Evolutionary conservation across 1,284 basidiomycete species (phyloP), one percentile per base, ranked within the genome.

Genomic region (Clitocybe nebularis): DNA sequence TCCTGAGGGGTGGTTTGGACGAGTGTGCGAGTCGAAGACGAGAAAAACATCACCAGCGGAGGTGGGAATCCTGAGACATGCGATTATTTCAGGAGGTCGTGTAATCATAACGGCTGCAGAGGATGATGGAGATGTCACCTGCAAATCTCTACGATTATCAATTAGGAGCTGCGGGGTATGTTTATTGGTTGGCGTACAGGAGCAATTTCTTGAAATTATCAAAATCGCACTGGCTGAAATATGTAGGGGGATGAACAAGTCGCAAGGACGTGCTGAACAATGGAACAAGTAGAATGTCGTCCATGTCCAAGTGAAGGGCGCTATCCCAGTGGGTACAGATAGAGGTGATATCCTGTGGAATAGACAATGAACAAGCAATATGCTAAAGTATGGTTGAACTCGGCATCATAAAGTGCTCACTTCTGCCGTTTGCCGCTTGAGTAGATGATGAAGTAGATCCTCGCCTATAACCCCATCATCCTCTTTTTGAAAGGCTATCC

Each of bases 61-160:
- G 16, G 61, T 53, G 14, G 62, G 57, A 35, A 82, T 65, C 46
- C 73, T 75, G 48, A 82, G 55, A 52, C 77, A 75, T 14, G 71
- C 66, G 19, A 85, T 58, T 42, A 83, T 81, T 56, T 84, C 83
- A 0, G 83, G 83, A 23, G 83, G 79, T 14, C 81, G 78, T 0
- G 82, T 84, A 44, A 85, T 77, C 43, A 84, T 66, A 19, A 66
- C 70, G 17, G 68, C 79, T 5, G 59, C 59, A n/a, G 63, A 65
- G 8, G 45, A 51, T 19, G 47, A 51, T 10, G 50, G 29, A 4
- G 34, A 36, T 5, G 41, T 41, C 7, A 39, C 42, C 41, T 54
- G 49, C 56, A 71, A 52, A 32, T 60, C 52, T 42, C 68, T 77
- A 47, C 4, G 44, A 37, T 37, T 36, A 21, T 11, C 13, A 36